Base-by-base conservation (phyloP, 108 stramenopile genomes). In the Mayamaea pseudoterrestris region DNA sequence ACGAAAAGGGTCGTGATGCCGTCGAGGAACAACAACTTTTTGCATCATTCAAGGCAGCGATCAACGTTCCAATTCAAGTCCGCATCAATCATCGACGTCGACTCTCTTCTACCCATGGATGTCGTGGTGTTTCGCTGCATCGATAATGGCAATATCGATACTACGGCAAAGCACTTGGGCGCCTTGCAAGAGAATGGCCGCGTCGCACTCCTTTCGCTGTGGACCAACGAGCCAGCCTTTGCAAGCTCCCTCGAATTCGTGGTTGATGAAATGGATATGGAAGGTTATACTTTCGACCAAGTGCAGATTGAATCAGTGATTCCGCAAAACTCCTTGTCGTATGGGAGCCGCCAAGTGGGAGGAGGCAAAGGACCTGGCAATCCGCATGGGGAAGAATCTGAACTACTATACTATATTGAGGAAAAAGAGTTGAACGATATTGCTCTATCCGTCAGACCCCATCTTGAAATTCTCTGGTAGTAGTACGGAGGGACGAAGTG, bases 361-460 rank as follows among this genome's bases (percentile, higher is more conserved):
- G 72, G 72, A 23, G 76, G 72, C 16, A 76, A 75, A 14, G 84
- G 80, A 26, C 63, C 71, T 23, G 69, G 74, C 11, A 87, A 86
- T 69, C 84, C 84, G 1, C 84, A 86, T 47, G 84, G 84, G 13
- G 84, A 86, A 60, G 84, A 87, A 60, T 77, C 75, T 50, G 84
- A 87, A 44, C 40, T 82, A 11, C 27, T 87, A 8, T 87, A 87
- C 58, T 87, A 87, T 47, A 55, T 87, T 21, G 67, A 74, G 28
- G 57, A 78, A 48, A 35, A 51, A 17, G 36, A 27, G 18, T 37
- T 54, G 14, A 40, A 30, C 3, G 54, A 41, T 28, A 35, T 82
- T 37, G 54, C 74, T 22, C 16, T 73, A 24, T 45, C 54, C 0
- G 34, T 85, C 30, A 80, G 78, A 42, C 78, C 83, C 7, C 55